A percentile compares a stretch with the other conserved stretches of the same genome.
These are phyloP conservation scores for Pachysandra terminalis DNA, from an alignment of 164 flowering plant genomes.

Conservation along the genomic window DNA sequence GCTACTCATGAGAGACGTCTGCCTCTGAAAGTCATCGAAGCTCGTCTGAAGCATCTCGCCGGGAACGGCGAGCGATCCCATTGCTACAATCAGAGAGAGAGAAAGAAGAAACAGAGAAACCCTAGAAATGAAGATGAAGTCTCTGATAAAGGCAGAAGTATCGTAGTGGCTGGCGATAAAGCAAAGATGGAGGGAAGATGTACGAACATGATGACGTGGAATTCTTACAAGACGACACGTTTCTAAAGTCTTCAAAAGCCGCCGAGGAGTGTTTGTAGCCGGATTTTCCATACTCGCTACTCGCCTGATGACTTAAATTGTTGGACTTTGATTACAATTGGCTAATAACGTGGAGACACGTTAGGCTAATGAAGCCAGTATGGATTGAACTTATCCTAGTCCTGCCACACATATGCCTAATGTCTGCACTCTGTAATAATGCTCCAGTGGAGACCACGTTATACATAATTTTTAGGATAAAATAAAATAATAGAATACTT, in stretches of 20 bases:
- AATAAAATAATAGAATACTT: too few relatives aligned
- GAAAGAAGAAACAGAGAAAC: conserved; percentile 17
- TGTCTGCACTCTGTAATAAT: too few relatives aligned
- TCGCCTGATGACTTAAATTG: too few relatives aligned
- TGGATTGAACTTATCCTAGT: too few relatives aligned
- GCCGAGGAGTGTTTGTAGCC: neutral
- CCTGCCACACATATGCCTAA: too few relatives aligned
- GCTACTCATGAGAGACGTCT: conserved; percentile 78
- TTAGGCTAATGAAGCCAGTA: too few relatives aligned
- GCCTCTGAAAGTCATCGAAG: conserved; percentile 85
- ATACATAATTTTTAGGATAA: too few relatives aligned
- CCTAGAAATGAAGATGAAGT: conserved; percentile 21
- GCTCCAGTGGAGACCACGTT: too few relatives aligned
- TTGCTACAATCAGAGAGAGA: conserved; percentile 14
- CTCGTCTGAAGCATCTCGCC: conserved; percentile 56
- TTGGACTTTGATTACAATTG: too few relatives aligned
- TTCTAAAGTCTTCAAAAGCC: conserved; percentile 3
- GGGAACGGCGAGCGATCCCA: conserved; percentile 84
- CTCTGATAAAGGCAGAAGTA: conserved; percentile 5
- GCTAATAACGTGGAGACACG: too few relatives aligned
- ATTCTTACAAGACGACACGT: conserved; percentile 16
- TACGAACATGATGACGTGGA: conserved; percentile 33
- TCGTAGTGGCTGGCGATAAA: conserved; percentile 7
- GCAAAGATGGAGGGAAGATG: conserved; percentile 12
- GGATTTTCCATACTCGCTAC: too few relatives aligned